Conservation (phyloP, 2,329 filamentous ascomycete genomes). For the Parastagonospora avenae region DNA sequence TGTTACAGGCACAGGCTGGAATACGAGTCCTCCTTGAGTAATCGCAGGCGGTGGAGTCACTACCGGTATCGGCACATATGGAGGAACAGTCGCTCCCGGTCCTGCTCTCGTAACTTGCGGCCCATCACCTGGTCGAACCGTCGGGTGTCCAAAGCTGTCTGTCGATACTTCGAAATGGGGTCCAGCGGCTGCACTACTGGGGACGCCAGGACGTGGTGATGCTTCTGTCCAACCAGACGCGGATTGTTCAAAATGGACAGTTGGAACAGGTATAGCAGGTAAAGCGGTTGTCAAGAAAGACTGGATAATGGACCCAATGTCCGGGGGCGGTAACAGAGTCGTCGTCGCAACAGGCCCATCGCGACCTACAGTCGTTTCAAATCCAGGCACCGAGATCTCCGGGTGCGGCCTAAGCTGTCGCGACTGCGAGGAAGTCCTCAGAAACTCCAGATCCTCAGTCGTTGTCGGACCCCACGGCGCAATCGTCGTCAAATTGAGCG, state of each 20-base stretch:
- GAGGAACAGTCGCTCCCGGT: background rate
- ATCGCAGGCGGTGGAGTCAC: conserved; percentile 2
- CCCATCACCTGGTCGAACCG: background rate
- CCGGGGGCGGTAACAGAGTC: background rate
- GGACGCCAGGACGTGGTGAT: background rate
- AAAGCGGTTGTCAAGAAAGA: background rate
- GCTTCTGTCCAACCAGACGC: background rate
- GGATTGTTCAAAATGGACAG: background rate
- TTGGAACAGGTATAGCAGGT: background rate
- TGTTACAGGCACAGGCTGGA: conserved; percentile 5
- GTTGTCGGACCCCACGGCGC: background rate
- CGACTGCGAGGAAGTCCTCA: background rate
- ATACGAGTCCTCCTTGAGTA: background rate
- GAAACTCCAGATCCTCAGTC: background rate
- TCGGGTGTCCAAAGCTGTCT: background rate
- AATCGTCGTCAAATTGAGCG: conserved; percentile 4
- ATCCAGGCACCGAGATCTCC: background rate
- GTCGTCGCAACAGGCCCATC: background rate
- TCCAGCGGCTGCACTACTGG: background rate
- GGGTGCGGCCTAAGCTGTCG: conserved; percentile 1
- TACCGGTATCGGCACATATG: background rate
- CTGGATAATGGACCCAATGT: conserved; percentile 1
- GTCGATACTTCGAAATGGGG: background rate
- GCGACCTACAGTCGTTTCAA: background rate
- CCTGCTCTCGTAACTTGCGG: background rate